Evolutionary conservation across 352 stramenopile genomes (phyloP).

Genomic region (Phytopythium mirpurense): DNA sequence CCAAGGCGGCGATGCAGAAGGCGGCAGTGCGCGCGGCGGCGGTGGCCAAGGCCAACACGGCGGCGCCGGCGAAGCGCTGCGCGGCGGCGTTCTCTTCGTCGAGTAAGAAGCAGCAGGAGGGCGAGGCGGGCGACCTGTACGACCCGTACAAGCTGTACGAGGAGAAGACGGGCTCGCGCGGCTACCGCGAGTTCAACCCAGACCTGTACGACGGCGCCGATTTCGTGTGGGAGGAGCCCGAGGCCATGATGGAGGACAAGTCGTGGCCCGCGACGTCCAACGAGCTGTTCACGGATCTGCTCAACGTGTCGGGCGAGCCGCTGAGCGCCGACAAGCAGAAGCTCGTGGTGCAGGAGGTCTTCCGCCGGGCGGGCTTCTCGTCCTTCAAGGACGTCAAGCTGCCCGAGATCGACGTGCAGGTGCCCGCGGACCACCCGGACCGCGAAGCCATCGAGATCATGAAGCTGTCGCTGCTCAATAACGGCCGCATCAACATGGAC

Average conservation of each 20-base stretch:
- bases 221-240: conserved; percentile 68
- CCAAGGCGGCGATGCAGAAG: conserved; percentile 38
- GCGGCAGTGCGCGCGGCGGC: conserved; percentile 13
- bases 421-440: conserved; percentile 65
- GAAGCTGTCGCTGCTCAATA: conserved; percentile 88
- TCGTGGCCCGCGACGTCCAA: conserved; percentile 77
- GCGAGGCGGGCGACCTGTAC: conserved; percentile 47
- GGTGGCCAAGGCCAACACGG: not conserved
- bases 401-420: conserved; percentile 63
- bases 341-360: conserved; percentile 65
- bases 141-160: conserved; percentile 83
- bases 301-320: conserved; percentile 64
- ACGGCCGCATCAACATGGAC: conserved; percentile 83
- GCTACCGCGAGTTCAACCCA: conserved; percentile 80
- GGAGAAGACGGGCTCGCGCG: conserved; percentile 56
- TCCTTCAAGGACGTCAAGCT: conserved; percentile 61
- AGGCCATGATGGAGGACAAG: conserved; percentile 86
- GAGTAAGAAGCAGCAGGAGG: conserved; percentile 13
- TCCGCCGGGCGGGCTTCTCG: conserved; percentile 73
- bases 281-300: conserved; percentile 75
- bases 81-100: conserved; percentile 13
- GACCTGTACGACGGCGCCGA: conserved; percentile 50
- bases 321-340: conserved; percentile 58
- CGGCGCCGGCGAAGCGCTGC: conserved; percentile 10
- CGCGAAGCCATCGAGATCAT: conserved; percentile 83